These are phyloP conservation scores for Omphalea diandra DNA, from an alignment of 441 rosid species.

Conservation along the genomic window DNA sequence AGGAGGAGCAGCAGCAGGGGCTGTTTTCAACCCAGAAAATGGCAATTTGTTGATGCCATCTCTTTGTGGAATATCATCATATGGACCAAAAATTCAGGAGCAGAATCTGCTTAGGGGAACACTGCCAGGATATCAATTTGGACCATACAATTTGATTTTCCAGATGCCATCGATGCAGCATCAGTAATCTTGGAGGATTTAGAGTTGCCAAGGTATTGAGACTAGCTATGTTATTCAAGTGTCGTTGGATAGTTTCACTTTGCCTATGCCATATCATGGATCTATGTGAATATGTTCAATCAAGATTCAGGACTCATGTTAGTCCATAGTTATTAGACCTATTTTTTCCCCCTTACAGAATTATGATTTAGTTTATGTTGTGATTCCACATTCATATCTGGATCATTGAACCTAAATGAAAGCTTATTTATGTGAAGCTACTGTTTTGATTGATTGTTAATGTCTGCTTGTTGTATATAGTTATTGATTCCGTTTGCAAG, in stretches of 20 bases:
- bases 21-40: conserved; percentile 33
- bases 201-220: conserved; percentile 25
- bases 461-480: conserved; percentile 15
- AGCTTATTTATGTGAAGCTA: conserved; percentile 30
- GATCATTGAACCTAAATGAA: conserved; percentile 29
- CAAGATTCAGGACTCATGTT: conserved; percentile 23
- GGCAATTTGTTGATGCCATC: conserved; percentile 40
- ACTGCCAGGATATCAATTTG: conserved; percentile 56
- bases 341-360: conserved; percentile 14
- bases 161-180: conserved; percentile 66
- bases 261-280: conserved; percentile 22
- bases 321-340: conserved; percentile 30
- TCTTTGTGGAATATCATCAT: conserved; percentile 47
- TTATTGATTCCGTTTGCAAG: conserved; percentile 17
- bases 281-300: conserved; percentile 42
- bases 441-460: conserved; percentile 18
- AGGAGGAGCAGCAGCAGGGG: conserved; percentile 26
- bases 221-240: conserved; percentile 7
- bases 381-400: conserved; percentile 34
- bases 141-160: conserved; percentile 41
- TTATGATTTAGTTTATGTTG: conserved; percentile 25
- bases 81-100: conserved; percentile 59
- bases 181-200: conserved; percentile 30
- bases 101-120: conserved; percentile 49
- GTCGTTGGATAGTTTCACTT: conserved; percentile 22